Base-by-base conservation (phyloP, 2,329 filamentous ascomycete genomes). In the Cladosporium velox region DNA sequence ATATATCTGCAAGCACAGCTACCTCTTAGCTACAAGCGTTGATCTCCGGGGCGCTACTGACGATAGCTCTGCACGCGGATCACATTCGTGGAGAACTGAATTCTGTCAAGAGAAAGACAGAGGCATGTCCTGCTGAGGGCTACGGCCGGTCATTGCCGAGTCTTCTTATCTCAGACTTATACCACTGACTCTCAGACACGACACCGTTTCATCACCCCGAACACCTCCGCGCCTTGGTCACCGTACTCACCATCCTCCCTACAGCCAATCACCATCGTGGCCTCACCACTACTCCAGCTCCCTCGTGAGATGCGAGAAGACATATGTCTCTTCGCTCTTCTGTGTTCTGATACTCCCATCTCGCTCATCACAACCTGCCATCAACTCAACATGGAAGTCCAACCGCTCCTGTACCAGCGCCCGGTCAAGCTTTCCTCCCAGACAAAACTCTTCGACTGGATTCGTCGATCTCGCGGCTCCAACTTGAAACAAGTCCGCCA, bases 361-460 rank as follows among this genome's bases (percentile, higher is more conserved):
- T 41, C 64, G 7, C 26, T 73, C 21, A 57, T 73, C 24, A 66
- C 21, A 47, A 66, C 69, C 34, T 70, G 69, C 61, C 64, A 59
- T 12, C 67, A 70, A 49, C 59, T 72, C 59, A 64, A 68, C 63
- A 73, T 71, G 70, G 72, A 75, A 66, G 65, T 68, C 38, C 67
- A 67, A 47, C 28, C 70, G 11, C 63, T 65, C n/a, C 65, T 71
- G 4, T 71, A 70, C 52, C 67, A 71, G 57, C 72, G 71, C 1
- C 68, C 68, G 1, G 41, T 70, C 58, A 67, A 52, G 49, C 72
- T 75, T 63, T 32, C 67, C 11, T 74, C 73, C 2, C 74, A 76
- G 63, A 41, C 65, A 10, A 67, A 70, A 28, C 69, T 76, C 61
- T 71, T 72, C 68, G 32, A 65, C 54, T 75, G 73, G 73, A 68